Conservation (phyloP, 208 protist species). For the Kentomonas sorsogonicus region DNA sequence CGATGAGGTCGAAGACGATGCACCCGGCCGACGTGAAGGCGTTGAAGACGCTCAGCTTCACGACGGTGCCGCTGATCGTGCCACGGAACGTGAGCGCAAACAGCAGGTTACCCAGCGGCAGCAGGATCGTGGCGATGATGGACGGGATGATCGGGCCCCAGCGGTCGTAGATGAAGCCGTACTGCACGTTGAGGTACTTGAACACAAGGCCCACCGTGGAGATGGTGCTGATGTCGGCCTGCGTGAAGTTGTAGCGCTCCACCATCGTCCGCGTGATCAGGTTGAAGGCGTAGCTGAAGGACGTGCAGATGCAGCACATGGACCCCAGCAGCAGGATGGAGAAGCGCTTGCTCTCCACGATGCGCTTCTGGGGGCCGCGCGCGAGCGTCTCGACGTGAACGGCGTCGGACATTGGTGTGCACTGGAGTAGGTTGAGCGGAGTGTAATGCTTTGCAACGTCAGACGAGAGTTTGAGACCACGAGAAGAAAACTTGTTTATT, state of each 20-base stretch:
- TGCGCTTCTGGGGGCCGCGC: slow-evolving; percentile 6
- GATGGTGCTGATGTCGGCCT: slow-evolving; percentile 36
- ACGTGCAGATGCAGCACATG: slow-evolving; percentile 26
- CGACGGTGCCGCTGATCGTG: slow-evolving; percentile 19
- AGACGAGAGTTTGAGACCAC: not conserved
- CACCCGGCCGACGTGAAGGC: slow-evolving; percentile 19
- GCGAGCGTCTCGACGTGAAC: slow-evolving; percentile 12
- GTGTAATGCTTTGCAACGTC: too few relatives aligned
- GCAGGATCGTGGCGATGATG: slow-evolving; percentile 17
- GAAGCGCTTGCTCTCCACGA: slow-evolving; percentile 23
- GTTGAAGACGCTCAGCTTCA: slow-evolving; percentile 18
- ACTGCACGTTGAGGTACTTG: slow-evolving; percentile 26
- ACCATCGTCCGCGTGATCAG: slow-evolving; percentile 26
- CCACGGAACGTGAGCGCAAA: slow-evolving; percentile 26
- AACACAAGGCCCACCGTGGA: slow-evolving; percentile 35
- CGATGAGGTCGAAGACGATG: slow-evolving; percentile 23
- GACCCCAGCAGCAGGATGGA: slow-evolving; percentile 19
- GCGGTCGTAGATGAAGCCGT: slow-evolving; percentile 34
- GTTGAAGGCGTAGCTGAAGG: slow-evolving; percentile 32
- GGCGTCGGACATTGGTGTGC: too few relatives aligned
- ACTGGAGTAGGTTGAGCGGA: too few relatives aligned
- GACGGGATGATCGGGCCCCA: slow-evolving; percentile 27
- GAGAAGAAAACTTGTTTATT: too few relatives aligned
- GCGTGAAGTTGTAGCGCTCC: slow-evolving; percentile 25
- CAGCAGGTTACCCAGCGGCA: slow-evolving; percentile 19